Base-by-base conservation (phyloP, 228 moss, liverwort and hornwort genomes). In the Sphagnum fallax region DNA sequence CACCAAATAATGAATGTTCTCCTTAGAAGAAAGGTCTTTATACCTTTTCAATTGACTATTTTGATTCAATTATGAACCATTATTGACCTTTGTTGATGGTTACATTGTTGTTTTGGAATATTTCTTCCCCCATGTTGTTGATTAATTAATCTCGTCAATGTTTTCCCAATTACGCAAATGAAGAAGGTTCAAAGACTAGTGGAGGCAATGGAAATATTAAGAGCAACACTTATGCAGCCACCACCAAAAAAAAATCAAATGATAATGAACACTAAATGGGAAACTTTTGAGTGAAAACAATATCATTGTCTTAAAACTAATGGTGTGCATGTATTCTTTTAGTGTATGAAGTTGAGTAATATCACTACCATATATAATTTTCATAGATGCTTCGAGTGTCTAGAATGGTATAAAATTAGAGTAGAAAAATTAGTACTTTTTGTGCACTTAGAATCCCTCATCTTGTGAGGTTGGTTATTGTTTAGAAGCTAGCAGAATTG, bases 231-330 rank as follows among this genome's bases (percentile, higher is more conserved):
- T 72, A 82, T 87, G 65, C 76, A 82, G 47, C 86, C 88, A 48
- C 53, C 53, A 2, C 53, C 53, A 10, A 70, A 65, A 72, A 88
- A 79, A 16, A 70, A 90, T 48, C 75, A 76, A 47, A 90, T 89
- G 67, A 84, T 93, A 11, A 64, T 93, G 78, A 98, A 90, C 64
- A 93, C 93, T 73, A 84, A 90, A 65, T 98, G 98, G 98, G 98
- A 98, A 53, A 86, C 80, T 59, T 86, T 86, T 68, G 86, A 86
- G 52, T 86, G 66, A 74, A 32, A 50, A 52, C 47, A 73, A 13
- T 60, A 69, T 59, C 71, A 71, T 70, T 68, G 68, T 52, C 52
- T 67, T 48, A 69, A 48, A 69, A 63, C 16, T 78, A 64, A 32
- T 69, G 53, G 68, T 51, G n/a, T 74, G 68, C n/a, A 63, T 68